Evolutionary conservation across 495 filamentous ascomycete species (phyloP), one percentile per base, ranked within the genome.

Genomic region (Ascobolus immersus): DNA sequence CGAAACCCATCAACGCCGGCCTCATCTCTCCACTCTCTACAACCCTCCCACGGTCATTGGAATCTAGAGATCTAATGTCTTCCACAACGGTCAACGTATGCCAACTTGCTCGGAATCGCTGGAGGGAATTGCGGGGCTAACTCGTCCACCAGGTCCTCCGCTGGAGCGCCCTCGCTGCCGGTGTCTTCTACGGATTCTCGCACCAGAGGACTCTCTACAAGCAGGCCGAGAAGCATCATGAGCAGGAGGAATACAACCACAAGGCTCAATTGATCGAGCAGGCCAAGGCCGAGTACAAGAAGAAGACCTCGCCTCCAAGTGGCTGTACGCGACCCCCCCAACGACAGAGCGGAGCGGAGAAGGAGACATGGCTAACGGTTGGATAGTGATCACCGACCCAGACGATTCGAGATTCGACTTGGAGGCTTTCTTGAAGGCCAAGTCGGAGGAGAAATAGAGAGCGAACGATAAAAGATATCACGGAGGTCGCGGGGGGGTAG

Each of bases 111-210:
- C 22, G 34, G 40, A 29, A 39, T 46, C 35, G 35, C 32, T 36
- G n/a, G n/a, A n/a, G n/a, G n/a, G n/a, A n/a, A n/a, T n/a, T n/a
- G n/a, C n/a, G n/a, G n/a, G n/a, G n/a, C n/a, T n/a, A n/a, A n/a
- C n/a, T n/a, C n/a, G n/a, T n/a, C n/a, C n/a, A n/a, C 36, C 54
- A 96, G 89, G 81, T 99, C 53, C 65, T 94, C 55, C 81, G 86
- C 49, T 99, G 80, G 59, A 73, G 77, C 42, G 81, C 81, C 49
- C 73, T 94, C 40, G 71, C 67, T 44, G 55, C 73, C 47, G 86
- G 86, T 55, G 57, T 91, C 48, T 64, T 89, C 52, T 94, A 94
- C 60, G 86, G 86, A 52, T 58, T 91, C 54, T 76, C 69, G 52
- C 80, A 91, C 62, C 89, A 99, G 58, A 62, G 67, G 33, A 61